Conservation (phyloP, 2,329 filamentous ascomycete species). For the Teratosphaeria destructans region DNA sequence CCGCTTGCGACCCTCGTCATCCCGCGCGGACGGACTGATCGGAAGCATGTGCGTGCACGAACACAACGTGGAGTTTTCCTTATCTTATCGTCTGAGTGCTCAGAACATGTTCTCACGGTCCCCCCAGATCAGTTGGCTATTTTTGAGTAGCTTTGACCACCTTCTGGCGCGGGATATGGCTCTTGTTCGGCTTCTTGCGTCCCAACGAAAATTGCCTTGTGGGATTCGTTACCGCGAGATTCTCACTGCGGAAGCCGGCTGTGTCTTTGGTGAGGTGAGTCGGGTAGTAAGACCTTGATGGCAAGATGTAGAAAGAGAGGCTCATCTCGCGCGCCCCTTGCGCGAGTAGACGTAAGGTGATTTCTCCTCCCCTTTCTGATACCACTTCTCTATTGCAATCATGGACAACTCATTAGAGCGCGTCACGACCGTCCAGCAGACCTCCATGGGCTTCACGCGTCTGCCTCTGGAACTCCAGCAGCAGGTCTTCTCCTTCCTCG, state of each 20-base stretch:
- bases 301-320: not conserved
- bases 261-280: not conserved
- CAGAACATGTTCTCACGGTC: not conserved
- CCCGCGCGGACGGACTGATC: not conserved
- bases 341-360: not conserved
- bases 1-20: not conserved
- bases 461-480: constrained; percentile 26
- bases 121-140: not conserved
- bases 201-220: not conserved
- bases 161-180: not conserved
- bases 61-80: not conserved
- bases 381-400: not conserved
- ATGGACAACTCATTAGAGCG: constrained; percentile 6
- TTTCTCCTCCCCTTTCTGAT: not conserved
- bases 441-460: constrained; percentile 11
- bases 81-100: not conserved
- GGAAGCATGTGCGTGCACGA: not conserved
- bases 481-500: constrained; percentile 23
- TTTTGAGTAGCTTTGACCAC: not conserved
- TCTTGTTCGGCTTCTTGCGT: not conserved
- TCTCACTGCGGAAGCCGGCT: not conserved
- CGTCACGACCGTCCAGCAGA: constrained; percentile 7
- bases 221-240: not conserved
- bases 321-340: not conserved
- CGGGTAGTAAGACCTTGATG: not conserved